These are phyloP conservation scores for Haplosporangium gracile DNA, from an alignment of 192 early-diverging fungal species.

Conservation along the genomic window DNA sequence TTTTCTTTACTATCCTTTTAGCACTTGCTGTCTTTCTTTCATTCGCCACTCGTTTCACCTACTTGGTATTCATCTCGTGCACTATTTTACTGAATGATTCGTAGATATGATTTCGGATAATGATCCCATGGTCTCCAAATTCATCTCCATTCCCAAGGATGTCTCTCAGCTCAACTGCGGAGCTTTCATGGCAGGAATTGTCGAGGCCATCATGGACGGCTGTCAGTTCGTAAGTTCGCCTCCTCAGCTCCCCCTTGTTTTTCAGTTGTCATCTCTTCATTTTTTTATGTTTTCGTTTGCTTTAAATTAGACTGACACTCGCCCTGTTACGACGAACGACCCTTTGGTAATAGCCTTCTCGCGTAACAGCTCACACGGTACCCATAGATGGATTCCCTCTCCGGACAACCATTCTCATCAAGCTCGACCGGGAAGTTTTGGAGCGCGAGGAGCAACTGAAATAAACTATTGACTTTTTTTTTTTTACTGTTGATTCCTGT, in stretches of 20 bases:
- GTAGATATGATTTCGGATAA: conserved; percentile 99
- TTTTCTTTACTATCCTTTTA: not conserved
- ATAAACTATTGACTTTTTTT: conserved; percentile 19
- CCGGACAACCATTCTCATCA: conserved; percentile 96
- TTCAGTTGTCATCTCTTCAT: not conserved
- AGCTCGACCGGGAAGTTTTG: conserved; percentile 89
- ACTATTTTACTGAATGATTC: not conserved
- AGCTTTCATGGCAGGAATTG: conserved; percentile 96
- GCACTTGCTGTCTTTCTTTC: not conserved
- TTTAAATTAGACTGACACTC: too few species aligned
- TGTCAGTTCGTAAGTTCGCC: conserved; percentile 83
- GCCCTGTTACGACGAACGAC: too few species aligned
- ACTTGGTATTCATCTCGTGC: not conserved
- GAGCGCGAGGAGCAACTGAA: conserved; percentile 81
- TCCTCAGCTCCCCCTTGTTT: not conserved
- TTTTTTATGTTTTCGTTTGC: not conserved
- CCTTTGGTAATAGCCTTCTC: conserved; percentile 67
- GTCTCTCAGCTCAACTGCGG: conserved; percentile 92
- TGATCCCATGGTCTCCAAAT: conserved; percentile 90
- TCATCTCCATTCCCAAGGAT: conserved; percentile 96
- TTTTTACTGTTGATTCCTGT: too few species aligned
- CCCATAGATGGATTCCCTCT: conserved; percentile 88
- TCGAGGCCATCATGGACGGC: conserved; percentile 94
- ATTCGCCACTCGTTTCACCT: not conserved
- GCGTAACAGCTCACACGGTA: conserved; percentile 94